A percentile compares a stretch with the other conserved stretches of the same genome.
Conservation (phyloP, 345 rosid species). For the Ceriops zippeliana region DNA sequence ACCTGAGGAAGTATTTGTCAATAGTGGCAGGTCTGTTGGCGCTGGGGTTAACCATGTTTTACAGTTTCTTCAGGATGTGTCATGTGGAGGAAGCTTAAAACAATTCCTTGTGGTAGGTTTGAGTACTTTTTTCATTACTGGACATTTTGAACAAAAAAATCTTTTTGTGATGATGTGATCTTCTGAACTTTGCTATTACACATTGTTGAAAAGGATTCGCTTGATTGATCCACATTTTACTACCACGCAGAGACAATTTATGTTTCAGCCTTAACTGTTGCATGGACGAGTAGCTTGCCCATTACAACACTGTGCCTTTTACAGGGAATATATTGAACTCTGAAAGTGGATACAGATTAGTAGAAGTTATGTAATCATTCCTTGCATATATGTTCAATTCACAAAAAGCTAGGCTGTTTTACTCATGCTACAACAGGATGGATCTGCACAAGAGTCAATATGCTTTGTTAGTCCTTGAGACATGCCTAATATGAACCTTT, state of each 20-base stretch:
- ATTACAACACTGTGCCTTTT: no score
- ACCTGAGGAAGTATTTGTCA: slow-evolving; percentile 71
- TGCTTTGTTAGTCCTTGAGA: no score
- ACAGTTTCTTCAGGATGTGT: slow-evolving; percentile 66
- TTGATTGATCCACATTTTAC: neutral
- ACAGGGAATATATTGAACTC: no score
- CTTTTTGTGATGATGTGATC: neutral
- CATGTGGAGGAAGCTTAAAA: slow-evolving; percentile 70
- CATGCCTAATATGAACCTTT: neutral
- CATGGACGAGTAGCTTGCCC: no score
- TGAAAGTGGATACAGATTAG: no score
- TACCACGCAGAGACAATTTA: no score
- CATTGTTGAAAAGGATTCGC: neutral
- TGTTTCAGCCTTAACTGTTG: no score
- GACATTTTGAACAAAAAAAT: neutral
- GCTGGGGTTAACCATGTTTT: slow-evolving; percentile 61
- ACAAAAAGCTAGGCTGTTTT: no score
- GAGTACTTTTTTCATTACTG: neutral
- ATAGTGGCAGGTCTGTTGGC: slow-evolving; percentile 57
- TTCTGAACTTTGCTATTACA: neutral
- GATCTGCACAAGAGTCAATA: no score
- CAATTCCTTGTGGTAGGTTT: slow-evolving; percentile 66
- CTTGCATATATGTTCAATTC: no score
- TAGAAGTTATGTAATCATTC: no score
- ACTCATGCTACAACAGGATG: no score